These are phyloP conservation scores for Venturia aucupariae DNA, from an alignment of 2,329 filamentous ascomycete genomes.

Conservation along the genomic window DNA sequence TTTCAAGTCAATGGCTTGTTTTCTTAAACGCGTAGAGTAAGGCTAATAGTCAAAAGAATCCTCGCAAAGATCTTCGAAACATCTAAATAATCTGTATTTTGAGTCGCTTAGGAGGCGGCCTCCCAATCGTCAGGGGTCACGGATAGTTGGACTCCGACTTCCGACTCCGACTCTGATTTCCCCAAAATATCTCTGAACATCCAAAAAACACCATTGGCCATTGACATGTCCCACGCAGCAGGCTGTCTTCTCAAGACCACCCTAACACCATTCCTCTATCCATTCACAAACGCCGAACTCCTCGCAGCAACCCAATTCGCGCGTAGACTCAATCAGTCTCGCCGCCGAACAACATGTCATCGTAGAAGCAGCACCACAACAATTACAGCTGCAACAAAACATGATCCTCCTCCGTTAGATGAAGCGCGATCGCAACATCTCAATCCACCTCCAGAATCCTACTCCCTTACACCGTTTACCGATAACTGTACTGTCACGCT, in stretches of 20 bases:
- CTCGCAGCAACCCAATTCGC: slow-evolving; percentile 10
- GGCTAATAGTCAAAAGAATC: no score
- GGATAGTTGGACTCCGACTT: background rate
- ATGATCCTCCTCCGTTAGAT: background rate
- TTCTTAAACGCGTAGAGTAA: no score
- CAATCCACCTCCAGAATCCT: slow-evolving; percentile 77
- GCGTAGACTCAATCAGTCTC: background rate
- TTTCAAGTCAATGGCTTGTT: no score
- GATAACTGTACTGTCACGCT: slow-evolving; percentile 75
- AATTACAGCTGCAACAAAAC: background rate
- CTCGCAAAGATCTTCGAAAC: no score
- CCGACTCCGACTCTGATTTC: no score
- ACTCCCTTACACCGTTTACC: slow-evolving; percentile 71
- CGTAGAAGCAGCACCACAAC: slow-evolving; percentile 1
- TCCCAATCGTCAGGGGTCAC: background rate
- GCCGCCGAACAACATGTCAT: background rate
- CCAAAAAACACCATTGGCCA: background rate
- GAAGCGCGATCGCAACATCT: slow-evolving; percentile 41
- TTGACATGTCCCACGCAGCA: slow-evolving; percentile 9
- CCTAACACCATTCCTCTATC: slow-evolving; percentile 15
- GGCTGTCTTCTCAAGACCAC: slow-evolving; percentile 3
- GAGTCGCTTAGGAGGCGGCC: background rate
- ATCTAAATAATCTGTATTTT: no score
- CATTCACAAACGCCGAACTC: slow-evolving; percentile 12
- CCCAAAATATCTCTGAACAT: background rate